Percentiles rank a stretch among this genome's conserved stretches.
phyloP scores from a whole-genome alignment of 768 basidiomycete genomes.

The Leccinellum luteum region DNA sequence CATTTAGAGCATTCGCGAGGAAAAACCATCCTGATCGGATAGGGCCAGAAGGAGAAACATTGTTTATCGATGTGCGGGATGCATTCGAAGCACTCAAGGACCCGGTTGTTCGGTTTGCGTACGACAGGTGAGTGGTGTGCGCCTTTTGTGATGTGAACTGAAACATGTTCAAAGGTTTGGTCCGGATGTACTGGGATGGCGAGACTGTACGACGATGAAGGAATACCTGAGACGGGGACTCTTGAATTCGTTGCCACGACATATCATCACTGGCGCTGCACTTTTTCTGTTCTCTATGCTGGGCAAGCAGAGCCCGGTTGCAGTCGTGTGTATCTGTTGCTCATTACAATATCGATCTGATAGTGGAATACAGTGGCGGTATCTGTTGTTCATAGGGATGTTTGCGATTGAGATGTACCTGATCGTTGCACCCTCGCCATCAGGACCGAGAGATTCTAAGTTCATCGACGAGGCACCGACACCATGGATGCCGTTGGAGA shows the following conservation, averaged over 20 bases:
- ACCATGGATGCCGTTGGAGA: constrained; percentile 32
- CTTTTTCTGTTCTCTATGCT: constrained; percentile 65
- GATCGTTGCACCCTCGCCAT: constrained; percentile 48
- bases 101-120: constrained; percentile 77
- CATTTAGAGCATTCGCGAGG: constrained; percentile 74
- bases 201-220: constrained; percentile 58
- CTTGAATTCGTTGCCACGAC: constrained; percentile 59
- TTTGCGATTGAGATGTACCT: constrained; percentile 64
- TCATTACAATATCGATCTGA: constrained; percentile 10
- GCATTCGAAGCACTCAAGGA: constrained; percentile 79
- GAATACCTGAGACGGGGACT: constrained; percentile 73
- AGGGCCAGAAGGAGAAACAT: constrained; percentile 52
- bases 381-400: constrained; percentile 61
- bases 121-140: constrained; percentile 62
- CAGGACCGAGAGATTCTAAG: constrained; percentile 4
- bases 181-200: constrained; percentile 67
- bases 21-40: constrained; percentile 74
- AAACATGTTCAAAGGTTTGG: constrained; percentile 57
- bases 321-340: constrained; percentile 54
- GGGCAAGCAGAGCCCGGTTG: constrained; percentile 54
- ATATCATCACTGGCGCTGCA: constrained; percentile 55
- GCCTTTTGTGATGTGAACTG: neutral
- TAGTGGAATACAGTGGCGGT: constrained; percentile 63
- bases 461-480: constrained; percentile 22
- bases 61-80: constrained; percentile 70